Evolutionary conservation across 192 early-diverging fungal species (phyloP).

Genomic region (Entomortierella beljakovae): DNA sequence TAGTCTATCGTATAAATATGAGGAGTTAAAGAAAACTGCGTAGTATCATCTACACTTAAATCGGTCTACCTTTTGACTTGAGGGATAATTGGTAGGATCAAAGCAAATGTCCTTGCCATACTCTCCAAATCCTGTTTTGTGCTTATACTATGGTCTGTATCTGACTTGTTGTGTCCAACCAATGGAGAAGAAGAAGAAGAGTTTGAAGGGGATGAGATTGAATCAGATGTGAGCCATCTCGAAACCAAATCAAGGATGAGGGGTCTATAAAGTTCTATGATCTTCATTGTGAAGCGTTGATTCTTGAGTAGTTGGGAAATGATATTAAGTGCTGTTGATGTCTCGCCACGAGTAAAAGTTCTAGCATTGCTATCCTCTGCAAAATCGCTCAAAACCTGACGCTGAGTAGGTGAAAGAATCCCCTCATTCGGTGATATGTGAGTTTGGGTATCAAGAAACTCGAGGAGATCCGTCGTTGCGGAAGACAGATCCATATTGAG

Average conservation of each 20-base stretch:
- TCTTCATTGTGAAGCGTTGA: slow-evolving; percentile 27
- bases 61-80: slow-evolving; percentile 72
- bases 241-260: slow-evolving; percentile 85
- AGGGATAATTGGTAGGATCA: slow-evolving; percentile 74
- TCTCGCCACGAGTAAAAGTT: slow-evolving; percentile 16
- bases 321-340: slow-evolving; percentile 27
- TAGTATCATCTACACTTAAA: background rate
- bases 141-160: slow-evolving; percentile 7
- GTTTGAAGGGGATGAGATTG: slow-evolving; percentile 17
- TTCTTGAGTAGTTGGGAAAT: slow-evolving; percentile 46
- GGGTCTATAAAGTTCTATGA: slow-evolving; percentile 73
- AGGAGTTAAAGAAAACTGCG: no score
- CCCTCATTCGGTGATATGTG: background rate
- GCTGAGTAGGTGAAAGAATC: slow-evolving; percentile 21
- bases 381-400: slow-evolving; percentile 17
- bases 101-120: slow-evolving; percentile 67
- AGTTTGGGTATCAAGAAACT: slow-evolving; percentile 52
- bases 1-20: background rate
- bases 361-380: slow-evolving; percentile 2
- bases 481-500: slow-evolving; percentile 45
- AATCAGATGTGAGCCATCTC: slow-evolving; percentile 73
- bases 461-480: slow-evolving; percentile 43
- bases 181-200: slow-evolving; percentile 7
- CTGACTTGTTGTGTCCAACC: slow-evolving; percentile 13
- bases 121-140: slow-evolving; percentile 36